Percentiles rank a stretch among this genome's conserved stretches.
These are phyloP conservation scores for Syncephalastrum sp. DNA, from an alignment of 371 early-diverging fungal species.

Conservation along the genomic window DNA sequence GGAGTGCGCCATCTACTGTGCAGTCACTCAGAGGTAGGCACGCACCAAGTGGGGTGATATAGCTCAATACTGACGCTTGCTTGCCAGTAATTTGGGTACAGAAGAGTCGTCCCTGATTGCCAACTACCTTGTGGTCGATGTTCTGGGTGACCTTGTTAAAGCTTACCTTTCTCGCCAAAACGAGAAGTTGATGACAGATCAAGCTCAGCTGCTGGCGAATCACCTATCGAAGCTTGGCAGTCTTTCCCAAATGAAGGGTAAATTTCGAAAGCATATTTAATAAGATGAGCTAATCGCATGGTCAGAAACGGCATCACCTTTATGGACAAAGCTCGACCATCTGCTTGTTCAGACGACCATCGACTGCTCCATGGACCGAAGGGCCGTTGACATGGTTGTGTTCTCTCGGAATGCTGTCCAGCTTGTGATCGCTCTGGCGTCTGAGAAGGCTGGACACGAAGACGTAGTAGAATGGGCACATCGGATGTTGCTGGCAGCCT, in stretches of 20 bases:
- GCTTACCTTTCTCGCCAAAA: not conserved
- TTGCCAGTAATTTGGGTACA: not conserved
- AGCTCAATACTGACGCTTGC: not conserved
- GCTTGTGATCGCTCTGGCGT: conserved; percentile 18
- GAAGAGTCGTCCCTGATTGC: not conserved
- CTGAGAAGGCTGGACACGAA: not conserved
- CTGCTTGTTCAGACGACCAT: conserved; percentile 26
- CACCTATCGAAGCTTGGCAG: not conserved
- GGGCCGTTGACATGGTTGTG: conserved; percentile 17
- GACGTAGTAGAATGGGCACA: conserved; percentile 16
- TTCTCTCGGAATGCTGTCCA: conserved; percentile 27
- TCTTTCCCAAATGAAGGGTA: not conserved
- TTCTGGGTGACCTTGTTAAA: not conserved
- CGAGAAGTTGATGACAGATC: not conserved
- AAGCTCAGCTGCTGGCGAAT: too few relatives aligned
- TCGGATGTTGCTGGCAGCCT: conserved; percentile 24
- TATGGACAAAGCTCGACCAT: conserved; percentile 27
- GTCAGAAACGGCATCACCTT: not conserved
- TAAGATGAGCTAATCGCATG: not conserved
- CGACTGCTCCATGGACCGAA: conserved; percentile 20
- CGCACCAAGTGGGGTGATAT: not conserved
- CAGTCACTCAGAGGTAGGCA: conserved; percentile 46
- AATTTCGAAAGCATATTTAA: not conserved
- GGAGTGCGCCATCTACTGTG: conserved; percentile 60
- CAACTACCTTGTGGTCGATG: not conserved